Conservation (phyloP, 257 asterid species). For the Rehmannia glutinosa region DNA sequence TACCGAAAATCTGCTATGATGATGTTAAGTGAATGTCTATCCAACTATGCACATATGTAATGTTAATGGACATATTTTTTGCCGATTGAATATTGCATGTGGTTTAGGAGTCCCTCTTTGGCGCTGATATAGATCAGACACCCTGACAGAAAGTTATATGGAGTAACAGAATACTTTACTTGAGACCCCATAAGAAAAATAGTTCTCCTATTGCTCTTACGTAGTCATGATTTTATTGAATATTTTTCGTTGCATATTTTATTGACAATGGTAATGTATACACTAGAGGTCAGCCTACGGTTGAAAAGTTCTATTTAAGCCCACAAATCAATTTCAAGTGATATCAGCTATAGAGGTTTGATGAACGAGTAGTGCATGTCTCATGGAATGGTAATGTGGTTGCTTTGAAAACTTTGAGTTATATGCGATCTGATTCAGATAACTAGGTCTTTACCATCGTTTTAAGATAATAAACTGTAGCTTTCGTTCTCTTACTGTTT, state of each 20-base stretch:
- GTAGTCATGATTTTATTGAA: conserved; percentile 11
- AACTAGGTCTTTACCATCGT: neutral
- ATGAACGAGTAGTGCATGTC: neutral
- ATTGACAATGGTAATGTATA: neutral
- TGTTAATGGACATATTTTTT: neutral
- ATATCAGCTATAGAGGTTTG: conserved; percentile 4
- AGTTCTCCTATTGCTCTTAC: neutral
- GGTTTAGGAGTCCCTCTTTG: neutral
- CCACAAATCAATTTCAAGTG: neutral
- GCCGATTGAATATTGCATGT: neutral
- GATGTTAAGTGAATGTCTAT: neutral
- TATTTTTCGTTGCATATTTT: neutral
- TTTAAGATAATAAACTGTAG: neutral
- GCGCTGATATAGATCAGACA: neutral
- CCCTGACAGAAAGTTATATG: neutral
- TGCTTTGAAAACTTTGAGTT: neutral
- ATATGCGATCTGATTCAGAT: neutral
- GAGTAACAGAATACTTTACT: neutral
- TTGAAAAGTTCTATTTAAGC: neutral
- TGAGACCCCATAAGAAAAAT: neutral
- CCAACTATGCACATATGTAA: neutral
- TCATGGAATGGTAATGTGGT: conserved; percentile 1
- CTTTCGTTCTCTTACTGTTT: neutral
- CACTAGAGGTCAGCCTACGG: conserved; percentile 9
- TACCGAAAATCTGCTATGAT: neutral